Percentiles rank a stretch among this genome's conserved stretches.
Evolutionary conservation across 352 stramenopile species (phyloP).

Genomic region (Globisporangium uncinulatum): DNA sequence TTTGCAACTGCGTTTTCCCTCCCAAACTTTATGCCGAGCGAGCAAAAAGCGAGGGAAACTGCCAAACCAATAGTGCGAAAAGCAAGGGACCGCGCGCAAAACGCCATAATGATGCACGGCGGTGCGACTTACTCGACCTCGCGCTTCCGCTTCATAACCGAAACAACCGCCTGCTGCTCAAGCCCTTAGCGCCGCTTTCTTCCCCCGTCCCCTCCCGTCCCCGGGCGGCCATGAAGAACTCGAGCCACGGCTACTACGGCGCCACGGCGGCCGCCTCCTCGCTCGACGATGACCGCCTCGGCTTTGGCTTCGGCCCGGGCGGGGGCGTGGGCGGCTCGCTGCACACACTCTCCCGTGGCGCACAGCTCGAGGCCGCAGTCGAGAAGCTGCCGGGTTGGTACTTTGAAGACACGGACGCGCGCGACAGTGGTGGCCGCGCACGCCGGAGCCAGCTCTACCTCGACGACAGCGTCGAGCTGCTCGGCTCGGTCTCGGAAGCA

Average conservation of each 20-base stretch:
- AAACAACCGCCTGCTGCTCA: constrained; percentile 10
- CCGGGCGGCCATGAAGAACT: constrained; percentile 12
- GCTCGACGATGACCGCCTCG: constrained; percentile 9
- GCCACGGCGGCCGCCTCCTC: constrained; percentile 12
- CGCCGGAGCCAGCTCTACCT: constrained; percentile 12
- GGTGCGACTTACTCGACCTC: too few species aligned
- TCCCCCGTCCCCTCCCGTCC: not conserved
- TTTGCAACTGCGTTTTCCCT: too few species aligned
- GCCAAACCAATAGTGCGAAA: too few species aligned
- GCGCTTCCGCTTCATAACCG: constrained; percentile 1
- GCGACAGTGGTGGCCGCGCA: constrained; percentile 11
- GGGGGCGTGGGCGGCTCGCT: not conserved
- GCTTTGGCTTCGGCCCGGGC: not conserved
- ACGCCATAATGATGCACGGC: too few species aligned
- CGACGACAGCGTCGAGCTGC: constrained; percentile 13
- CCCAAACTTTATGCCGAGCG: not conserved
- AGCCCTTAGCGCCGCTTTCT: not conserved
- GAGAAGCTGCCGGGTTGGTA: constrained; percentile 65
- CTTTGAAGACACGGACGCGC: constrained; percentile 34
- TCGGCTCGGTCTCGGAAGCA: constrained; percentile 12
- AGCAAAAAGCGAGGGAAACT: not conserved
- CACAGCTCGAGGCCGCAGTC: constrained; percentile 61
- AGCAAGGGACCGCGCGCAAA: too few species aligned
- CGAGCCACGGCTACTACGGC: constrained; percentile 14
- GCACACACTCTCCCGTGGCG: constrained; percentile 33